These are phyloP conservation scores for Macrolepiota albuminosa DNA, from an alignment of 768 basidiomycete genomes.

Conservation along the genomic window DNA sequence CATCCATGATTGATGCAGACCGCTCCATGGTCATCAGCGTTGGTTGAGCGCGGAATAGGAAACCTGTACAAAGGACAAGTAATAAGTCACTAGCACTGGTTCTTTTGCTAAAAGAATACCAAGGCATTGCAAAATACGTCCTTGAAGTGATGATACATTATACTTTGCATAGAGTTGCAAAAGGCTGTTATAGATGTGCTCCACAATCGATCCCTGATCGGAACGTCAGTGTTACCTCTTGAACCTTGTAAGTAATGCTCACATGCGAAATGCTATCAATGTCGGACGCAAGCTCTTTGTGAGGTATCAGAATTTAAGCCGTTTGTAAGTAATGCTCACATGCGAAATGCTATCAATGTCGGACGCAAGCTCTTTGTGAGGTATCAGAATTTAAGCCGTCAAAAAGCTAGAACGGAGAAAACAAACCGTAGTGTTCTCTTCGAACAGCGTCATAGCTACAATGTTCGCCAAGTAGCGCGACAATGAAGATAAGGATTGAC, in stretches of 20 bases:
- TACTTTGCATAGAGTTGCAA: constrained; percentile 70
- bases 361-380: constrained; percentile 39
- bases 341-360: constrained; percentile 58
- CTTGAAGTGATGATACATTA: constrained; percentile 50
- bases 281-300: constrained; percentile 48
- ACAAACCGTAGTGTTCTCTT: constrained; percentile 53
- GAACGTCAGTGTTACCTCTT: neutral
- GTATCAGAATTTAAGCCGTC: neutral
- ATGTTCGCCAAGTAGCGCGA: constrained; percentile 81
- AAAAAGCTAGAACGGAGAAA: neutral
- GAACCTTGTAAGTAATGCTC: neutral
- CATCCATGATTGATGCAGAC: constrained; percentile 85
- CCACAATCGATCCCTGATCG: constrained; percentile 63
- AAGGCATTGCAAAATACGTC: constrained; percentile 79
- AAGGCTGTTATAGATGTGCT: constrained; percentile 74
- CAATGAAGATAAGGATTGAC: constrained; percentile 76
- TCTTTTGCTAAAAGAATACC: constrained; percentile 43
- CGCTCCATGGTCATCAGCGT: constrained; percentile 80
- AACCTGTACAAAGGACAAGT: constrained; percentile 45
- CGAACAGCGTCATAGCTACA: constrained; percentile 83
- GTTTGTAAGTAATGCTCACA: constrained; percentile 24
- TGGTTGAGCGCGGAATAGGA: constrained; percentile 89
- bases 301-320: neutral
- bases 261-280: constrained; percentile 58
- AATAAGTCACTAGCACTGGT: neutral